Evolutionary conservation across 1,139 yeast species (phyloP).

Genomic region (Yamadazyma oceani): DNA sequence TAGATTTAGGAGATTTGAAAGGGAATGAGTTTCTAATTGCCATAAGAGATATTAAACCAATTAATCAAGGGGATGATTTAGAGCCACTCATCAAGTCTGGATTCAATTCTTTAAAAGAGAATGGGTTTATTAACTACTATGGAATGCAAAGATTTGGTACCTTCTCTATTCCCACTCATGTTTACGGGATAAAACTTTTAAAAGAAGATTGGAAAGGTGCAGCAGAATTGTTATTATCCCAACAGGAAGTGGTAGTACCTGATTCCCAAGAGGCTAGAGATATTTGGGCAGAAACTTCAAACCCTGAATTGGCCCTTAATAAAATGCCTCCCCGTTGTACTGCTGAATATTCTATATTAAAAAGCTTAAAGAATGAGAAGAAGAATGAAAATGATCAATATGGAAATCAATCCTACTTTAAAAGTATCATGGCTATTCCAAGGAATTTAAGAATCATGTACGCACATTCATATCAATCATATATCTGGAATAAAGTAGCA

Average conservation of each 20-base stretch:
- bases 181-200: conserved; percentile 71
- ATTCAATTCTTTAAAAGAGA: conserved; percentile 55
- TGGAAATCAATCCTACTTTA: conserved; percentile 55
- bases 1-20: conserved; percentile 75
- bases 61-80: conserved; percentile 30
- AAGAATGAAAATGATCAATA: conserved; percentile 48
- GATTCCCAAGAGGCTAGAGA: conserved; percentile 80
- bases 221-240: conserved; percentile 73
- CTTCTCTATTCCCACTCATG: conserved; percentile 87
- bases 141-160: conserved; percentile 99
- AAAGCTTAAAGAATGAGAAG: conserved; percentile 50
- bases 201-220: conserved; percentile 79
- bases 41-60: conserved; percentile 62
- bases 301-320: conserved; percentile 63
- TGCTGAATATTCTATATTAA: conserved; percentile 78
- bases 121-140: conserved; percentile 88
- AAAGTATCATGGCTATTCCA: conserved; percentile 89
- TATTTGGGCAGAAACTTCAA: conserved; percentile 74
- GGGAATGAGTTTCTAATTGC: conserved; percentile 91
- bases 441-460: conserved; percentile 91
- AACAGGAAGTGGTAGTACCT: conserved; percentile 81
- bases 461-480: conserved; percentile 96
- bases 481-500: conserved; percentile 87
- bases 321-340: conserved; percentile 84
- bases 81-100: conserved; percentile 50